phyloP scores from a whole-genome alignment of 352 stramenopile species.

The Thraustochytrium striatum region DNA sequence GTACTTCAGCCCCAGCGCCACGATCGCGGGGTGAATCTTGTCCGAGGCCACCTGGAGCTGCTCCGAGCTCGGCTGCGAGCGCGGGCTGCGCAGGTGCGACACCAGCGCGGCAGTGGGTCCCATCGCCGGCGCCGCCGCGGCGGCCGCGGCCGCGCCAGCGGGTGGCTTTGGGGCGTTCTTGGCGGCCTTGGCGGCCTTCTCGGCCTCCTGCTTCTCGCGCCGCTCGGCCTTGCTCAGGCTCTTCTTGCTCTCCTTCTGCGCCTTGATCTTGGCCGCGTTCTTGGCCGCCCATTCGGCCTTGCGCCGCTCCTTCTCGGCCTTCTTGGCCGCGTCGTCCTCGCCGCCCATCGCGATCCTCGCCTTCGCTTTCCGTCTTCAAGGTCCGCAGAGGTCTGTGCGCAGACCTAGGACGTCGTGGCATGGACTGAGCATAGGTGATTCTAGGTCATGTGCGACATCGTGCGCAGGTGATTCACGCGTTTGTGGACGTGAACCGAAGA shows the following conservation, averaged over 20 bases:
- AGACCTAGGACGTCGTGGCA: no score
- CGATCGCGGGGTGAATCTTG: constrained; percentile 78
- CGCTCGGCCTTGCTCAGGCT: constrained; percentile 36
- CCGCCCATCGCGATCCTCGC: background rate
- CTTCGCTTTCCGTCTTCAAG: no score
- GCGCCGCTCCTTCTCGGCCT: constrained; percentile 37
- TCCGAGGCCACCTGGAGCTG: background rate
- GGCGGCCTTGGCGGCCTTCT: constrained; percentile 29
- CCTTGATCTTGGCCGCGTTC: constrained; percentile 22
- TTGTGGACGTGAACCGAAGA: no score
- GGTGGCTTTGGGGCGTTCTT: background rate
- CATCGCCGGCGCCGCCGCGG: background rate
- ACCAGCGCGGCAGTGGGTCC: background rate
- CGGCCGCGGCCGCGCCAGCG: background rate
- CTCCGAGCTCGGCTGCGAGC: background rate
- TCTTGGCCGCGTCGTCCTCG: background rate
- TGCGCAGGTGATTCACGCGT: no score
- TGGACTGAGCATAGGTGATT: no score
- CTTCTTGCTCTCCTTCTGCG: background rate
- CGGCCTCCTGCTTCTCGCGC: constrained; percentile 31
- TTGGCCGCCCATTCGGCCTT: background rate
- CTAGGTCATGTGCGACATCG: no score
- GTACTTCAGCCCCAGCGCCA: constrained; percentile 84
- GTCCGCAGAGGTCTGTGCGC: no score
- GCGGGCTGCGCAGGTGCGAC: background rate